Evolutionary conservation across 1,284 basidiomycete genomes (phyloP).

Genomic region (Apiotrichum sp.): DNA sequence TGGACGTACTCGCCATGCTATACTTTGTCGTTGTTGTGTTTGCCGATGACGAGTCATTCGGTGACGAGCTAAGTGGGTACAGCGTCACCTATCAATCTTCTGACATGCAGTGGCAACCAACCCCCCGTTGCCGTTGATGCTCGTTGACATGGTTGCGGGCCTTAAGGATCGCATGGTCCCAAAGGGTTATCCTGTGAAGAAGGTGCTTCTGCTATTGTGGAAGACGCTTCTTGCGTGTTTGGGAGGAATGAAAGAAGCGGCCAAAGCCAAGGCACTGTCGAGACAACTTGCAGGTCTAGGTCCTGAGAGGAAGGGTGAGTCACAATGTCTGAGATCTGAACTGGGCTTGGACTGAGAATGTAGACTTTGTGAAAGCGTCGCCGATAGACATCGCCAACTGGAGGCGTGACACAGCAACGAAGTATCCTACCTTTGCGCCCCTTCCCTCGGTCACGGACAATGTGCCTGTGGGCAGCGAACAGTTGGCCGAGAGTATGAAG

Average conservation of each 20-base stretch:
- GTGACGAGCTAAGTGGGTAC: conserved; percentile 84
- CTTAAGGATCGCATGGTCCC: conserved; percentile 82
- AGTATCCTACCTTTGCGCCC: conserved; percentile 85
- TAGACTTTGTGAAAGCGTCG: conserved; percentile 67
- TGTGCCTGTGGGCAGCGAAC: conserved; percentile 49
- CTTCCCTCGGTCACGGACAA: conserved; percentile 49
- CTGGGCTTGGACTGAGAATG: too few relatives aligned
- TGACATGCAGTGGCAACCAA: conserved; percentile 74
- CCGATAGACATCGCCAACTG: conserved; percentile 84
- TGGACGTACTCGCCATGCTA: conserved; percentile 83
- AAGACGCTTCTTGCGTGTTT: conserved; percentile 88
- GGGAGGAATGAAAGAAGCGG: conserved; percentile 82
- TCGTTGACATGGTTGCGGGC: conserved; percentile 81
- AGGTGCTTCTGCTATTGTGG: conserved; percentile 85
- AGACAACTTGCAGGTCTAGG: conserved; percentile 73
- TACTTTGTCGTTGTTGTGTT: conserved; percentile 91
- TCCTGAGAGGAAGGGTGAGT: conserved; percentile 55
- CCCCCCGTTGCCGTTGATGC: conserved; percentile 85
- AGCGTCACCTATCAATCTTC: not conserved
- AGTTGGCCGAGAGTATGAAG: conserved; percentile 81
- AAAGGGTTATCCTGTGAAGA: conserved; percentile 88
- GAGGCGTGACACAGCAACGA: conserved; percentile 78
- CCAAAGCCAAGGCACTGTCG: conserved; percentile 74
- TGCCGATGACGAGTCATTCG: conserved; percentile 84
- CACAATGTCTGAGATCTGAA: not conserved